Percentiles rank a stretch among this genome's conserved stretches.
Conservation (phyloP, 306 rosid species). For the Trichosanthes truncata region DNA sequence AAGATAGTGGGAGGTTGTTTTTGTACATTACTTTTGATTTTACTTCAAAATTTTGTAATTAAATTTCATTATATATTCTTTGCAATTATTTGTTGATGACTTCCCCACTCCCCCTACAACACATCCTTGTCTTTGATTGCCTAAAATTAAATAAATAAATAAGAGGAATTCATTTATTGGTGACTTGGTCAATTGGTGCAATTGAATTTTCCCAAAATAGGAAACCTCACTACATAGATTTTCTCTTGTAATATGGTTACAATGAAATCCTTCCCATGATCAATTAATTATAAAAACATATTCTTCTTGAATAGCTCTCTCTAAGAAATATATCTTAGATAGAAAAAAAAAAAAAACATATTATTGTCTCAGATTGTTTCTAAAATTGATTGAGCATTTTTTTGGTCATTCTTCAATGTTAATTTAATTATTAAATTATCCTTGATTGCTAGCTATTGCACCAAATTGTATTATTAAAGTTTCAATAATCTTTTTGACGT, state of each 20-base stretch:
- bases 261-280: too few species aligned
- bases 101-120: background rate
- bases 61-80: background rate
- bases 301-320: background rate
- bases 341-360: too few species aligned
- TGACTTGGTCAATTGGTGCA: background rate
- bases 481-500: background rate
- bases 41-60: background rate
- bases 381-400: background rate
- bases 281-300: background rate
- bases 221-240: background rate
- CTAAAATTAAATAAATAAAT: background rate
- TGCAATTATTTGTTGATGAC: background rate
- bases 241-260: too few species aligned
- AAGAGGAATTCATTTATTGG: background rate
- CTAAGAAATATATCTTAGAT: background rate
- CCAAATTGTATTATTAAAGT: too few species aligned
- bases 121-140: background rate
- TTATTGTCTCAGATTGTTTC: too few species aligned
- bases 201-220: background rate
- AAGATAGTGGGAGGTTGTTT: too few species aligned
- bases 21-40: too few species aligned
- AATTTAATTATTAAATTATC: background rate
- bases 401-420: background rate
- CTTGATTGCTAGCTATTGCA: background rate